Evolutionary conservation across 192 early-diverging fungal species (phyloP), one percentile per base, ranked within the genome.

Genomic region (Mortierella hygrophila): DNA sequence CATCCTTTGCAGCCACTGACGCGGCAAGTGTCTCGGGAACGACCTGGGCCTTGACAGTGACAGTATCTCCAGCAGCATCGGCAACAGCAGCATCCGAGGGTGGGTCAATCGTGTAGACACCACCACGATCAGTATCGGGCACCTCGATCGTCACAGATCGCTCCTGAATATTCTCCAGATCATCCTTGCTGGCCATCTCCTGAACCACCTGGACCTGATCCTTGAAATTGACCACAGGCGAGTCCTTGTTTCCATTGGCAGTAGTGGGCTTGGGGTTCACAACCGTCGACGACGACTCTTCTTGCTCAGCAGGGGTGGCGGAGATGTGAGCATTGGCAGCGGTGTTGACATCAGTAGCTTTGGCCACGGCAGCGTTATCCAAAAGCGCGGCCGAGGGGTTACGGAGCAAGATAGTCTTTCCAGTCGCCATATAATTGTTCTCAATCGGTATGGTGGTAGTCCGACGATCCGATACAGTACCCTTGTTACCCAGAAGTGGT

Each of bases 341-440:
- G 18, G 68, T 81, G 37, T 75, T 75, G 52, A 6, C 29, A 38
- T 65, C 11, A 1, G 72, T 70, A 44, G 65, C 70, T 11, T 65
- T 29, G 11, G 60, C 60, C 60, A 16, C 32, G 44, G 74, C 20
- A 54, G 70, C 41, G 8, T 38, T 40, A 21, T 81, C 80, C 26
- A 81, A 18, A 65, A 70, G 32, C 21, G 41, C 70, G 11, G 47
- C 63, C 0, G 83, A 72, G 11, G 55, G 47, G 18, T 73, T 65
- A 7, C 70, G 47, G n/a, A 75, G 84, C 5, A 86, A 60, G 32
- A 86, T 86, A 10, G 84, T 86, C 72, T 86, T 86, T 72, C 84
- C 84, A n/a, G 71, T 86, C 15, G 79, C 44, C 69, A 86, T 74
- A 54, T 81, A 81, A 21, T 42, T 77, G 63, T 65, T 85, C 23